A percentile compares a stretch with the other conserved stretches of the same genome.
Evolutionary conservation across 2,329 filamentous ascomycete genomes (phyloP).

Genomic region (Pyrenophora tritici-repentis): DNA sequence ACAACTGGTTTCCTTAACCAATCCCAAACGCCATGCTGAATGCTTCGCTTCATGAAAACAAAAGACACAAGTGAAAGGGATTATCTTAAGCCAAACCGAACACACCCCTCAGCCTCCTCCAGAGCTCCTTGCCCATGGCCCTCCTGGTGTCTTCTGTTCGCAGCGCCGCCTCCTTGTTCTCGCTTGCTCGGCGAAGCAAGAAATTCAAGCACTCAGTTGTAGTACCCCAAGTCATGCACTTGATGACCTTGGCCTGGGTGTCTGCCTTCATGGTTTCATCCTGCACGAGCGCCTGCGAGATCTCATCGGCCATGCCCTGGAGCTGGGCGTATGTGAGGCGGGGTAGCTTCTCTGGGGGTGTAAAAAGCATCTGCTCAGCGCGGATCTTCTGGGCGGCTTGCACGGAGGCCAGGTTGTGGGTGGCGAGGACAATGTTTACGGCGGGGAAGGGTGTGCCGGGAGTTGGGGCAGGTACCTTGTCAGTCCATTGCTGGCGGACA

Average conservation of each 20-base stretch:
- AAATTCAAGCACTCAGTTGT: slow-evolving; percentile 80
- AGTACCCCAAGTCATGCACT: slow-evolving; percentile 62
- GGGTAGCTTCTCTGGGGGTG: slow-evolving; percentile 36
- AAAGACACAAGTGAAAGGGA: background rate
- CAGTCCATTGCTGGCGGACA: slow-evolving; percentile 66
- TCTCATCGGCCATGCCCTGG: slow-evolving; percentile 94
- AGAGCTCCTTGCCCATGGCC: slow-evolving; percentile 59
- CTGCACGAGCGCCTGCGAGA: slow-evolving; percentile 65
- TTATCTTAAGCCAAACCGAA: slow-evolving; percentile 29
- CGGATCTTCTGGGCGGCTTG: slow-evolving; percentile 57
- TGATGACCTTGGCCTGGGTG: slow-evolving; percentile 55
- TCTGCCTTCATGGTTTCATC: slow-evolving; percentile 46
- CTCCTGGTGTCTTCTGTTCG: slow-evolving; percentile 58
- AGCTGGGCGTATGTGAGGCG: slow-evolving; percentile 73
- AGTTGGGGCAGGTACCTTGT: slow-evolving; percentile 53
- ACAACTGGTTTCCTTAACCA: too few species aligned
- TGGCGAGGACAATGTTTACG: slow-evolving; percentile 72
- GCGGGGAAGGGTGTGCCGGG: slow-evolving; percentile 46
- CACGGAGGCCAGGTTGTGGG: slow-evolving; percentile 80
- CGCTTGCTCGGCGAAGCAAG: slow-evolving; percentile 61
- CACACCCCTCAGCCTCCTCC: slow-evolving; percentile 42
- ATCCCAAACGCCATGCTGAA: slow-evolving; percentile 2
- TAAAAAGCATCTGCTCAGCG: slow-evolving; percentile 48
- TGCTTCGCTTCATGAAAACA: background rate
- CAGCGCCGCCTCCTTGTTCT: slow-evolving; percentile 65